phyloP scores from a whole-genome alignment of 192 early-diverging fungal genomes.

The Rhizophagus clarus region DNA sequence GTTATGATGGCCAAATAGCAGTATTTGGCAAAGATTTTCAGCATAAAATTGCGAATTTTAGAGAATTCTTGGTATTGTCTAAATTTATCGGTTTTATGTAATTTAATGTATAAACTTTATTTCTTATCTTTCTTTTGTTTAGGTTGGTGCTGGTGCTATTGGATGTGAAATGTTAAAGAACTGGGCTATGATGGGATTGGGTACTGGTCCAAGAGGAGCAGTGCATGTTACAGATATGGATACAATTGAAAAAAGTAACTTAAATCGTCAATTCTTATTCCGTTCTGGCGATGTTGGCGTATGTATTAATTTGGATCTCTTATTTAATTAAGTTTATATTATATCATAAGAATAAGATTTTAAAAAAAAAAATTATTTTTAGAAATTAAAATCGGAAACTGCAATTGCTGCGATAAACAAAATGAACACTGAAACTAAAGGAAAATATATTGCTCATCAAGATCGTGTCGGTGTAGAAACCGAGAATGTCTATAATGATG shows the following conservation, averaged over 20 bases:
- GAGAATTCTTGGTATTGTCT: slow-evolving; percentile 77
- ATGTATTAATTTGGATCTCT: slow-evolving; percentile 21
- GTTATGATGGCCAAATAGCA: slow-evolving; percentile 95
- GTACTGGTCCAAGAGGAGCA: slow-evolving; percentile 64
- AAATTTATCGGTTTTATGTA: not conserved
- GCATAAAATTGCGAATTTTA: slow-evolving; percentile 79
- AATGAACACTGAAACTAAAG: slow-evolving; percentile 90
- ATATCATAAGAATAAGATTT: not conserved
- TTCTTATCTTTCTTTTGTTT: not conserved
- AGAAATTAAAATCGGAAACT: slow-evolving; percentile 90
- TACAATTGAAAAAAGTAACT: slow-evolving; percentile 95
- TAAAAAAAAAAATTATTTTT: not conserved
- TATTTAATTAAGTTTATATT: too few species aligned
- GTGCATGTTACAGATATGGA: slow-evolving; percentile 99
- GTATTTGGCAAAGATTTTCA: slow-evolving; percentile 96
- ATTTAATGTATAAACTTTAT: not conserved
- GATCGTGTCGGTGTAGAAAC: slow-evolving; percentile 96
- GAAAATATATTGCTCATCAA: slow-evolving; percentile 75
- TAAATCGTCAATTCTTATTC: slow-evolving; percentile 98
- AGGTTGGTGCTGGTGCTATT: slow-evolving; percentile 90
- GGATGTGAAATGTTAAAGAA: slow-evolving; percentile 92
- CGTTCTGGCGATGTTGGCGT: slow-evolving; percentile 59
- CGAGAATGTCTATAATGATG: slow-evolving; percentile 57
- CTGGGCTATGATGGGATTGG: slow-evolving; percentile 95
- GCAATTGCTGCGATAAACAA: slow-evolving; percentile 82